Conservation (phyloP, 1,284 basidiomycete genomes). For the Cutaneotrichosporon cutaneum region DNA sequence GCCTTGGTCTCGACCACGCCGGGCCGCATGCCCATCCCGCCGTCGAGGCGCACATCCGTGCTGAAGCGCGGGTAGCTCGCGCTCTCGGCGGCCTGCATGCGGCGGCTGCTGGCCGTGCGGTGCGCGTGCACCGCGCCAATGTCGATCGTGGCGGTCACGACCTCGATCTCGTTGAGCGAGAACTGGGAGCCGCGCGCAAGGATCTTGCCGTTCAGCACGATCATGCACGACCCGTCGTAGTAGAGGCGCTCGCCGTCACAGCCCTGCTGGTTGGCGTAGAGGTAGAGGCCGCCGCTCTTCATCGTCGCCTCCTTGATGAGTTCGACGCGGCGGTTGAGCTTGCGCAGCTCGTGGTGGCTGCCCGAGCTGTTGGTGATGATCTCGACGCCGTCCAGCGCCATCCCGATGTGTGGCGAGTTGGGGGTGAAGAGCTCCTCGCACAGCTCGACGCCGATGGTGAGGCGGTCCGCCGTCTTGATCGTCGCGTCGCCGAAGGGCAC, state of each 20-base stretch:
- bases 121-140: constrained; percentile 91
- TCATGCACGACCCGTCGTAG: constrained; percentile 96
- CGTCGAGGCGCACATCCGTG: constrained; percentile 69
- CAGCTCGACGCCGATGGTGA: constrained; percentile 83
- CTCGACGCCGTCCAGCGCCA: constrained; percentile 97
- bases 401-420: constrained; percentile 91
- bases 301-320: constrained; percentile 95
- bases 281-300: constrained; percentile 95
- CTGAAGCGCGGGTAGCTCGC: constrained; percentile 75
- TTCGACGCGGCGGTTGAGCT: constrained; percentile 85
- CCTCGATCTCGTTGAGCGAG: constrained; percentile 91
- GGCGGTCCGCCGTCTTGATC: constrained; percentile 88
- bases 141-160: constrained; percentile 91
- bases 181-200: constrained; percentile 96
- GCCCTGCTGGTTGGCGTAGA: constrained; percentile 98
- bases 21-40: constrained; percentile 59
- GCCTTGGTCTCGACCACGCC: constrained; percentile 63
- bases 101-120: constrained; percentile 73
- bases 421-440: constrained; percentile 99
- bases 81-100: constrained; percentile 80
- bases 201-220: constrained; percentile 88
- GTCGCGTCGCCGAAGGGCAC: constrained; percentile 96
- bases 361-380: constrained; percentile 98
- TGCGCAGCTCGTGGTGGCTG: constrained; percentile 95
- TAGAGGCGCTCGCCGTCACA: constrained; percentile 97